Conservation (phyloP, 345 rosid genomes). For the Dimocarpus longan region DNA sequence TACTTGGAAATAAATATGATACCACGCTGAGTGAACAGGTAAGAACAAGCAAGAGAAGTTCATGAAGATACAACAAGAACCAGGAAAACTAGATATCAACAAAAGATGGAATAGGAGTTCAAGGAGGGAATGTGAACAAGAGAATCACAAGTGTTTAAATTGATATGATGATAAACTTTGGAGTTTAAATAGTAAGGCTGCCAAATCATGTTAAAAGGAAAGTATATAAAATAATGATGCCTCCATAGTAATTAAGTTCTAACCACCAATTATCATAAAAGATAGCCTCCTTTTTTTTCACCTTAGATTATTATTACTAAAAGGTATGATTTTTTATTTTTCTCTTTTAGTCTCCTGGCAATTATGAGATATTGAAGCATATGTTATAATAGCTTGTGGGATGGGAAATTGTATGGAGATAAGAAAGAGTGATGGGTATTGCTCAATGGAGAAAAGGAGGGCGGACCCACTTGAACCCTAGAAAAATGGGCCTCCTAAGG, state of each 20-base stretch:
- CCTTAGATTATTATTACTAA: constrained; percentile 17
- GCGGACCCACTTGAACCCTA: constrained; percentile 31
- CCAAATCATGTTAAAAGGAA: constrained; percentile 23
- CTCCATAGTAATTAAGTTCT: constrained; percentile 12
- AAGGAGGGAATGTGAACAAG: constrained; percentile 22
- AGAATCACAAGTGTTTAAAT: constrained; percentile 22
- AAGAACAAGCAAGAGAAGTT: constrained; percentile 22
- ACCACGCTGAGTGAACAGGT: constrained; percentile 28
- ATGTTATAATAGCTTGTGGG: constrained; percentile 31
- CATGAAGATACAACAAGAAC: neutral
- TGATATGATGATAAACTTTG: constrained; percentile 23
- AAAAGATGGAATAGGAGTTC: constrained; percentile 15
- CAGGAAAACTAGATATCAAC: constrained; percentile 10
- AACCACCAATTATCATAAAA: constrained; percentile 20
- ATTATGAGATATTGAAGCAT: constrained; percentile 35
- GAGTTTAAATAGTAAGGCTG: constrained; percentile 34
- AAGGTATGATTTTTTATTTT: constrained; percentile 13
- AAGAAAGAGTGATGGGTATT: constrained; percentile 42
- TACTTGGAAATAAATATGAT: constrained; percentile 6
- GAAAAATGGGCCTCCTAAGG: constrained; percentile 29
- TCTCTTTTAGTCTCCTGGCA: constrained; percentile 23
- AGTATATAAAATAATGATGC: constrained; percentile 24
- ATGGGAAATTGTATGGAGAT: constrained; percentile 33
- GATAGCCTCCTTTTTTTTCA: constrained; percentile 10
- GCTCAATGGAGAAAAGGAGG: constrained; percentile 22